phyloP scores from a whole-genome alignment of 345 rosid species.

The Eucalyptus paniculata region DNA sequence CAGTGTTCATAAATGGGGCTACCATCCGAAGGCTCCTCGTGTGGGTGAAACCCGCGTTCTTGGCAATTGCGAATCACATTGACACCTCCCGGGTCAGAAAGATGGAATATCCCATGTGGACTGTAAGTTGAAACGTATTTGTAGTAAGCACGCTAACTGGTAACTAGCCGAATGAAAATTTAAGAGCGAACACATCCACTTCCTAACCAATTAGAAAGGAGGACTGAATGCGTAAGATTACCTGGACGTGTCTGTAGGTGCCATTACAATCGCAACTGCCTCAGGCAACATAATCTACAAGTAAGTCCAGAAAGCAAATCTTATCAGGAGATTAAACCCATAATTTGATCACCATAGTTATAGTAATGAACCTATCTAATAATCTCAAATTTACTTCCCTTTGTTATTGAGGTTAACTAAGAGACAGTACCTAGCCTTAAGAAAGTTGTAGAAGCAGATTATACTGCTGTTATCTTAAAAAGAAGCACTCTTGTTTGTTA shows the following conservation, averaged over 20 bases:
- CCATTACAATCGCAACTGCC: slow-evolving; percentile 93
- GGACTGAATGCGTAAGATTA: background rate
- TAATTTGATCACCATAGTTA: background rate
- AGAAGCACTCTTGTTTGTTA: background rate
- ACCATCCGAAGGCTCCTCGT: slow-evolving; percentile 79
- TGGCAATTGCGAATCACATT: slow-evolving; percentile 83
- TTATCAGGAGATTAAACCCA: background rate
- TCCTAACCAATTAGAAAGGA: background rate
- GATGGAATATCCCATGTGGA: slow-evolving; percentile 92
- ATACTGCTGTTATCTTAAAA: background rate
- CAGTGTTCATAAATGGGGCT: slow-evolving; percentile 85
- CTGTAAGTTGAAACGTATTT: slow-evolving; percentile 7
- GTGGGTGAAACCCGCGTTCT: slow-evolving; percentile 97
- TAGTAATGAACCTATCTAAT: background rate
- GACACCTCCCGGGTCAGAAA: slow-evolving; percentile 88
- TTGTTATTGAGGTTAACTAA: background rate
- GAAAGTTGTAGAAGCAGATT: background rate
- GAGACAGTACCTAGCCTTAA: background rate
- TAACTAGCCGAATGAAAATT: background rate
- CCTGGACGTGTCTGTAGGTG: slow-evolving; percentile 85
- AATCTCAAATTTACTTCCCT: background rate
- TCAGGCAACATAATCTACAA: slow-evolving; percentile 84
- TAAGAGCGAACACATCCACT: background rate
- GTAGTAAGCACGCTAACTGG: background rate
- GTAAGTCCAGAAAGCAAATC: background rate